Percentiles rank a stretch among this genome's conserved stretches.
Conservation (phyloP, 2,329 filamentous ascomycete genomes). For the Chaetomium sp. region DNA sequence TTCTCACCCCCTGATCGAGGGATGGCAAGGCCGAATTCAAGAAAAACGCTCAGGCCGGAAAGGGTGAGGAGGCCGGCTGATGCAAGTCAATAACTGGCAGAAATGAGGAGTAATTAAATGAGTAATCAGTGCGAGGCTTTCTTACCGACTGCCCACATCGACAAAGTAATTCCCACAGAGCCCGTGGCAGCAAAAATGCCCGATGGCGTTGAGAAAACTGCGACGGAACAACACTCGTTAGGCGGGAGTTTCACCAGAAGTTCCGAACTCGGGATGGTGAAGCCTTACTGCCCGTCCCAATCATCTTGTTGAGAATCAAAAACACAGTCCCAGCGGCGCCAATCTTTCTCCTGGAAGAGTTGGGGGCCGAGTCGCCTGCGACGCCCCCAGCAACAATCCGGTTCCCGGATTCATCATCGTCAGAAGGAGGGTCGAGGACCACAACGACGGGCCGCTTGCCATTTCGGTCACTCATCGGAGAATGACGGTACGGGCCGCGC, state of each 20-base stretch:
- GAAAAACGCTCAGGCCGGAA: constrained; percentile 52
- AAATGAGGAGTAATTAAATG: background rate
- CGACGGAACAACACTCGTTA: constrained; percentile 8
- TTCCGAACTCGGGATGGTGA: background rate
- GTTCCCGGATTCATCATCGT: background rate
- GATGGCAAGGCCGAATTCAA: constrained; percentile 59
- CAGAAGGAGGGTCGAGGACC: no score
- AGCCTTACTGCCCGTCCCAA: constrained; percentile 48
- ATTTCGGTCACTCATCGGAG: no score
- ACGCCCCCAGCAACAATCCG: no score
- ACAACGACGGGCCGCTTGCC: no score
- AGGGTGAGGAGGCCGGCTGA: constrained; percentile 46
- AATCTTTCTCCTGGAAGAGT: constrained; percentile 33
- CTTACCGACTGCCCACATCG: constrained; percentile 29
- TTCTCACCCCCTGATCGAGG: constrained; percentile 60
- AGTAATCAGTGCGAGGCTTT: background rate
- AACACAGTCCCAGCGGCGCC: constrained; percentile 48
- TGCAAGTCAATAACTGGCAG: background rate
- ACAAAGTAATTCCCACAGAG: constrained; percentile 43
- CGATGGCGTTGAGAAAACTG: constrained; percentile 48
- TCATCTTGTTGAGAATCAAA: constrained; percentile 53
- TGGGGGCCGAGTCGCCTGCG: no score
- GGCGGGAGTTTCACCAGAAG: background rate
- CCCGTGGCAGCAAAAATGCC: constrained; percentile 46
- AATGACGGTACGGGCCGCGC: no score